A percentile compares a stretch with the other conserved stretches of the same genome.
Conservation (phyloP, 73 alveolate genomes). For the Paraurostyla sp. region DNA sequence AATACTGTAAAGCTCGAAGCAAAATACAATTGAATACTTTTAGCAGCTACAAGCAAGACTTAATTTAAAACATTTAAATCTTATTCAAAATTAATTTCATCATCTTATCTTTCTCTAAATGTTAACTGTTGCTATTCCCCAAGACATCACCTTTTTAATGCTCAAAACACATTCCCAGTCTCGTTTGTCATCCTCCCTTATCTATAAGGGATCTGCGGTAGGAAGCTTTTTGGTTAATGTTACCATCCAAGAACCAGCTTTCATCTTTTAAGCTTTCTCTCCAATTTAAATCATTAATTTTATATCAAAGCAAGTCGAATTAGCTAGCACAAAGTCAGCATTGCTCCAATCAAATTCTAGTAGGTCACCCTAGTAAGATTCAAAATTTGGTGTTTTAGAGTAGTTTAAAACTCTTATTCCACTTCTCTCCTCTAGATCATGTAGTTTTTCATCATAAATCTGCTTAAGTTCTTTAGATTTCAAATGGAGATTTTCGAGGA, state of each 20-base stretch:
- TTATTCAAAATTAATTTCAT: too few relatives aligned
- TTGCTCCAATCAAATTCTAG: constrained; percentile 88
- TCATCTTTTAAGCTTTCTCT: constrained; percentile 77
- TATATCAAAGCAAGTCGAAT: constrained; percentile 94
- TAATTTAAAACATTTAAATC: too few relatives aligned
- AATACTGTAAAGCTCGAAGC: neutral
- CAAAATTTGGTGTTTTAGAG: neutral
- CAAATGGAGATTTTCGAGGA: neutral
- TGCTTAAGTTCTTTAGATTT: neutral
- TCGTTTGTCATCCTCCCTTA: neutral
- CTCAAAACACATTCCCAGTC: constrained; percentile 85
- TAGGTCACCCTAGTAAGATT: constrained; percentile 71
- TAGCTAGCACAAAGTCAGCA: constrained; percentile 90
- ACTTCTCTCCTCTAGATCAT: neutral
- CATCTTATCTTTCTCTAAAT: constrained; percentile 82
- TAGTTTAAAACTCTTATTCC: neutral
- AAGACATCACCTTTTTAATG: constrained; percentile 85
- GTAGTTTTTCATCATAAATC: neutral
- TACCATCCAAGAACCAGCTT: constrained; percentile 82
- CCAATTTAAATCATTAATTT: constrained; percentile 86
- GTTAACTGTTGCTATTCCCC: constrained; percentile 94
- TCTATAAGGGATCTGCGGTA: constrained; percentile 50
- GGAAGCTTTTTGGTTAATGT: constrained; percentile 88
- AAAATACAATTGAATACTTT: constrained; percentile 8
- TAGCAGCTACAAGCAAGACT: neutral